Evolutionary conservation across 371 early-diverging fungal species (phyloP).

Genomic region (Mucor racemosus): DNA sequence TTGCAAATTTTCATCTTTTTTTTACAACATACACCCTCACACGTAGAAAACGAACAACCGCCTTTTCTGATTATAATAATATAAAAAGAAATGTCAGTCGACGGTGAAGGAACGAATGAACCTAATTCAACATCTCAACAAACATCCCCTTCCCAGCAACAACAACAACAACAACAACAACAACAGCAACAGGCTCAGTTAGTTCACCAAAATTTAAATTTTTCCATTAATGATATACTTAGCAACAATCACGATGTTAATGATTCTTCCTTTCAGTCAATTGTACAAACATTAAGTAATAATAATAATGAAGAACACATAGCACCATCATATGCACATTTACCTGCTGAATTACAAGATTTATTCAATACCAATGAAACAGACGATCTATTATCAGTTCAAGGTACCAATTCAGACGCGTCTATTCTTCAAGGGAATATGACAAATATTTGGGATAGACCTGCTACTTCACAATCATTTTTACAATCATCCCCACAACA

Average conservation of each 20-base stretch:
- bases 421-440: slow-evolving; percentile 18
- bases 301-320: slow-evolving; percentile 23
- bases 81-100: not conserved
- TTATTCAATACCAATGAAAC: slow-evolving; percentile 38
- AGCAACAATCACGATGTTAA: slow-evolving; percentile 33
- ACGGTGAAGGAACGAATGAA: slow-evolving; percentile 11
- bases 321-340: slow-evolving; percentile 32
- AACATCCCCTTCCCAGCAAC: not conserved
- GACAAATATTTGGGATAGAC: slow-evolving; percentile 1
- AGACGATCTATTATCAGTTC: slow-evolving; percentile 38
- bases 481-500: slow-evolving; percentile 14
- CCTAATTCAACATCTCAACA: not conserved
- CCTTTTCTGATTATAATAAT: not conserved
- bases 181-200: slow-evolving; percentile 18
- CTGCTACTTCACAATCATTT: slow-evolving; percentile 27
- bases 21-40: not conserved
- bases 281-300: slow-evolving; percentile 37
- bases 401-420: slow-evolving; percentile 20
- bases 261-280: slow-evolving; percentile 45
- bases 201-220: slow-evolving; percentile 27
- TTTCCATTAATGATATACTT: slow-evolving; percentile 43
- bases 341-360: slow-evolving; percentile 49
- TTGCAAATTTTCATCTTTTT: slow-evolving; percentile 3
- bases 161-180: slow-evolving; percentile 3
- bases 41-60: not conserved